phyloP scores from a whole-genome alignment of 2,329 filamentous ascomycete genomes.

The Lachnum nothofagi region DNA sequence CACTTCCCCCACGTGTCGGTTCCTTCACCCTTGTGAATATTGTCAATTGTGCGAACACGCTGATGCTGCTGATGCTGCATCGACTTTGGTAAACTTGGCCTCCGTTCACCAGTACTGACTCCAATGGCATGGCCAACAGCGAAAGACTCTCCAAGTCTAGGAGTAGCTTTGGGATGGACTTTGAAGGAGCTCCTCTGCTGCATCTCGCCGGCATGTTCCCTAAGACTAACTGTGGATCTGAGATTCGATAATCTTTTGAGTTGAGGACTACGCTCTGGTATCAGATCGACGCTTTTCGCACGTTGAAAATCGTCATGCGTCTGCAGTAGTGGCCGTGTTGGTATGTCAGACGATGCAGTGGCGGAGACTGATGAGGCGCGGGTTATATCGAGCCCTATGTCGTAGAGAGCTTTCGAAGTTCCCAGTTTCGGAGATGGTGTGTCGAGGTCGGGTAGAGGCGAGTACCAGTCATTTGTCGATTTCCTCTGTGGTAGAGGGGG shows the following conservation, averaged over 20 bases:
- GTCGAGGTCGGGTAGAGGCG: conserved; percentile 25
- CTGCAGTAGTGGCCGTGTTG: conserved; percentile 1
- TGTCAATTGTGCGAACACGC: conserved; percentile 23
- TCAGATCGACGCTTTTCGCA: neutral
- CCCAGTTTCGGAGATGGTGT: neutral
- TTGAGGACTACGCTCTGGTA: neutral
- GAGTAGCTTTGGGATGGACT: conserved; percentile 4
- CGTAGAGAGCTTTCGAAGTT: conserved; percentile 18
- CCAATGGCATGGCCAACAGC: neutral
- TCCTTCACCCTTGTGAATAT: conserved; percentile 17
- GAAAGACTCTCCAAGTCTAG: neutral
- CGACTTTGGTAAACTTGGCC: conserved; percentile 11
- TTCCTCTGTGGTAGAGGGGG: conserved; percentile 24
- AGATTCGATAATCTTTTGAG: neutral
- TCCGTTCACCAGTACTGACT: conserved; percentile 10
- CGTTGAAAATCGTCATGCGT: conserved; percentile 1
- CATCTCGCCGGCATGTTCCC: neutral
- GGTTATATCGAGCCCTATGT: conserved; percentile 21
- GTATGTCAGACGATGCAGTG: conserved; percentile 1
- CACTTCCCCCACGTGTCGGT: conserved; percentile 5
- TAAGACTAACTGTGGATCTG: neutral
- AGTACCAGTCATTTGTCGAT: conserved; percentile 25
- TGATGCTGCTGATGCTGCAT: conserved; percentile 6
- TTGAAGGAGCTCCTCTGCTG: neutral
- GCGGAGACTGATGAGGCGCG: conserved; percentile 5